Base-by-base conservation (phyloP, 805 yeast genomes). In the Scheffersomyces lignosus region DNA sequence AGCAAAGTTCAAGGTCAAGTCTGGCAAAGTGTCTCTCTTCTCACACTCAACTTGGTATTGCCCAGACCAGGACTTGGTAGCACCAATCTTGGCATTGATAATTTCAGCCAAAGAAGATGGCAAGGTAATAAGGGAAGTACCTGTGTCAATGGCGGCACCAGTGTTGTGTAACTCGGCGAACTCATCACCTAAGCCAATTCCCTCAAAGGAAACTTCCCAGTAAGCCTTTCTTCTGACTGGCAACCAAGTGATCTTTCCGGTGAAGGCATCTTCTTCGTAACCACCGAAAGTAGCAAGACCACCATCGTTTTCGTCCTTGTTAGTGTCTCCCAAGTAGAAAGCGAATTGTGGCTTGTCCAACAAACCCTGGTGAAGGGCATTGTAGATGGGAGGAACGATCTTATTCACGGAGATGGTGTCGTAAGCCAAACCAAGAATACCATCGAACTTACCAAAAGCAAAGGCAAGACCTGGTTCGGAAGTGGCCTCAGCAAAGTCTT, bases 151-250 rank as follows among this genome's bases (percentile, higher is more conserved):
- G 44, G 96, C 96, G 55, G 97, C 99, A 63, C 99, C 99, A 44
- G 89, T 82, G 56, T 71, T 71, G 50, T 75, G 78, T 56, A 93
- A 79, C 52, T 75, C 78, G 34, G 98, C 96, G 57, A 77, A 86
- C 70, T 93, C 96, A 50, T 85, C 86, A 56, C 99, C 99, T 46
- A 93, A 76, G 29, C 90, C 87, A 61, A 93, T 74, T 52, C 96
- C 90, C 52, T 88, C 88, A 51, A 93, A 84, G 52, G 83, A 79
- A 43, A 93, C 99, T 75, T 93, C 99, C 99, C 99, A 93, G 79
- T 93, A 93, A 23, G 98, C 99, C 81, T 90, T 89, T 78, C 99
- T 87, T 75, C 99, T 88, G 45, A 93, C 95, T 41, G 99, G 99
- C 67, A 93, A 78, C 89, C 95, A 89, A 36, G 91, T 86, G 56